phyloP scores from a whole-genome alignment of 192 early-diverging fungal species.

The Powellomyces hirtus region DNA sequence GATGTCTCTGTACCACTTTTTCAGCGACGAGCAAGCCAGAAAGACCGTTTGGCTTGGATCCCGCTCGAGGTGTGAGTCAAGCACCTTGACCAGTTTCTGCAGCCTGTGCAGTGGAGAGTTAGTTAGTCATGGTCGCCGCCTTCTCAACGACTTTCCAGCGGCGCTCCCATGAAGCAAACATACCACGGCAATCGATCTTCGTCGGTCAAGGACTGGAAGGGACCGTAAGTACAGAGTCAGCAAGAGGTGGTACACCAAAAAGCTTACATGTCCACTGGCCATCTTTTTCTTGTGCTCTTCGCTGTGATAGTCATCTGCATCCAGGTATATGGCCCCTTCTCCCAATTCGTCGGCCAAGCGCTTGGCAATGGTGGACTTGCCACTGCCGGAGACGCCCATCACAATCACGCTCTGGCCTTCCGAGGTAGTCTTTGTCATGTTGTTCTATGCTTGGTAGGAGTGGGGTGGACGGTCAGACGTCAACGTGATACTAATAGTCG shows the following conservation, averaged over 20 bases:
- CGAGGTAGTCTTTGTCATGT: conserved; percentile 31
- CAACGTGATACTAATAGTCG: too few species aligned
- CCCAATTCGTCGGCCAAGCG: conserved; percentile 40
- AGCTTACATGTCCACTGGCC: conserved; percentile 46
- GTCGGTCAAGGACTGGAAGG: conserved; percentile 48
- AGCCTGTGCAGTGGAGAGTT: conserved; percentile 9
- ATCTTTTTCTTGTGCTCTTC: conserved; percentile 61
- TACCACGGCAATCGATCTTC: conserved; percentile 68
- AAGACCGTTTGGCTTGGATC: conserved; percentile 29
- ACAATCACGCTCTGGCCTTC: conserved; percentile 44
- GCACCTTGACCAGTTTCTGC: background rate
- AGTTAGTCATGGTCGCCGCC: conserved; percentile 16
- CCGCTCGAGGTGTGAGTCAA: background rate
- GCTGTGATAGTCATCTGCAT: conserved; percentile 67
- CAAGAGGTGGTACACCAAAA: too few species aligned
- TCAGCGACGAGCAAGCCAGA: conserved; percentile 66
- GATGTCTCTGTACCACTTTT: conserved; percentile 63
- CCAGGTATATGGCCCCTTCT: conserved; percentile 49
- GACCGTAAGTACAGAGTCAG: background rate
- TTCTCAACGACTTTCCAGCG: background rate
- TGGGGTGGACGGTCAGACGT: background rate
- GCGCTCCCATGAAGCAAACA: too few species aligned
- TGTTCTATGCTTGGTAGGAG: too few species aligned
- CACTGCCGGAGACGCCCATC: conserved; percentile 66
- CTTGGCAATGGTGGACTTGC: conserved; percentile 58